Evolutionary conservation across 2,329 filamentous ascomycete species (phyloP), one percentile per base, ranked within the genome.

Genomic region (Calonectria hongkongensis): DNA sequence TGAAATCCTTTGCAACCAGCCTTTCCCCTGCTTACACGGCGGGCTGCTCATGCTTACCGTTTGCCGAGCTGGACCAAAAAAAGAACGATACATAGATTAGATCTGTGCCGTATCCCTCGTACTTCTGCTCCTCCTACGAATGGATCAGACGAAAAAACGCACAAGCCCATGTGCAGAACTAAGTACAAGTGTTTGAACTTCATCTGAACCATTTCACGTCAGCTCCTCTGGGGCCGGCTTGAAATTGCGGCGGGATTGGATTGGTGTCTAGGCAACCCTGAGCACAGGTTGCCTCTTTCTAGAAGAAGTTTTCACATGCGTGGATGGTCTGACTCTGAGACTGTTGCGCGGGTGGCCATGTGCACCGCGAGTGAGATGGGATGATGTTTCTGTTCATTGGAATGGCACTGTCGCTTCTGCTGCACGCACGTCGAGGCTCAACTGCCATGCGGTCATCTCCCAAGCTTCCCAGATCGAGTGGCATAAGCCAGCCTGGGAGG

Each of bases 401-500:
- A 36, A 36, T 36, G 33, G 33, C 36, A 41, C 25, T 33, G 39
- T 41, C 16, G 27, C 15, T n/a, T 15, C 58, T 58, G n/a, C 58
- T 30, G 58, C 41, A 63, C n/a, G 50, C 50, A 25, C 41, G 62
- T 70, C 47, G 33, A 67, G 54, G 56, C 50, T 41, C 33, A 60
- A 63, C 47, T 50, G 33, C 63, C 45, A 54, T 30, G 63, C 64
- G 28, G 39, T 47, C 50, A 67, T 58, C 41, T n/a, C 54, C 64
- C 43, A 36, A 36, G 33, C 66, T 43, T 56, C 66, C 58, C 58
- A 48, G 41, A 72, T 69, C 70, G 70, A 65, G 60, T 50, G 67
- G 54, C 62, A 66, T 51, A 70, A 60, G 70, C 62, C 71, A 72
- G 74, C 54, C 33, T 41, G 74, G 64, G 58, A 64, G 15, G 21